Base-by-base conservation (phyloP, 352 stramenopile genomes). In the Phytophthora nicotianae region DNA sequence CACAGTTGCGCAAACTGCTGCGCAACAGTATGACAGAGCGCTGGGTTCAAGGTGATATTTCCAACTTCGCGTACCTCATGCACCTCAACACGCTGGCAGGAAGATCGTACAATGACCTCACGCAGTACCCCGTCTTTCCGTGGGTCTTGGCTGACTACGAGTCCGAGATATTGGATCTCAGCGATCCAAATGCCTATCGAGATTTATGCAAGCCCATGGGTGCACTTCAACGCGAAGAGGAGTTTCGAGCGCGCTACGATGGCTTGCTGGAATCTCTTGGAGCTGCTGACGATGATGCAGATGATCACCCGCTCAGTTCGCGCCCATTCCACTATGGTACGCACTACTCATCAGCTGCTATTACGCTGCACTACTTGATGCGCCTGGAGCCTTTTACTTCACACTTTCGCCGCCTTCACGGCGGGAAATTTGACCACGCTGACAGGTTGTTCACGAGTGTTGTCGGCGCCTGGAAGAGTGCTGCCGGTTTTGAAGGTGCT, bases 311-410 rank as follows among this genome's bases (percentile, higher is more conserved):
- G 19, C 54, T 89, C 46, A 71, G 59, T 11, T 74, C 78, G 32
- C 82, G 82, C 37, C 81, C 83, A 7, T 95, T 95, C 41, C 97
- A 99, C 64, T 99, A 99, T 79, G 98, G 93, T 11, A 99, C 97
- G 6, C 86, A 95, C 53, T 95, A 95, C 43, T 95, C 86, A 17
- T 90, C 81, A 5, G 79, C 88, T n/a, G 97, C 93, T 49, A 97
- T 98, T 57, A 97, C 99, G 27, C 70, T 99, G 17, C 93, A 99
- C 66, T 99, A 98, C 68, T 72, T 99, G 3, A 89, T 99, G 66
- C 86, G 98, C 10, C 68, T 99, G 11, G 92, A 99, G 73, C 98
- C 98, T 3, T 99, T 98, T 71, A 97, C 96, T 21, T 86, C 80
- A 1, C 83, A 99, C 11, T 93, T 99, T 67, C 68, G 93, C 5